A percentile compares a stretch with the other conserved stretches of the same genome.
These are phyloP conservation scores for Cladosporium sp. DNA, from an alignment of 2,329 filamentous ascomycete genomes.

Conservation along the genomic window DNA sequence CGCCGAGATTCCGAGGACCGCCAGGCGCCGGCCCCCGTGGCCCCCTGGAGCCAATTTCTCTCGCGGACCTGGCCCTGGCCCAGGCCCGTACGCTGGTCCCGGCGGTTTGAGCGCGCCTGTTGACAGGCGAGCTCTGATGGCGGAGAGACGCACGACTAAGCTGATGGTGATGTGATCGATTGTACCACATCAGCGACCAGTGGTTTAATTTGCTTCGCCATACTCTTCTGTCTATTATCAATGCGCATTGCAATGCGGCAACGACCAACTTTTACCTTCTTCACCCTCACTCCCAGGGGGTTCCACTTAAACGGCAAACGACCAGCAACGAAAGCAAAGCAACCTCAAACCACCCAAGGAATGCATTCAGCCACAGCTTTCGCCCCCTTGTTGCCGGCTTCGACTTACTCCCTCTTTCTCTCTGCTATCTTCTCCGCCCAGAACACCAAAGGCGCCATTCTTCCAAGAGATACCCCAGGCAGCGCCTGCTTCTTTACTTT, in stretches of 20 bases:
- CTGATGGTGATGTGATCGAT: conserved; percentile 31
- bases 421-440: too few relatives aligned
- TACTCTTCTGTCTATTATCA: too few relatives aligned
- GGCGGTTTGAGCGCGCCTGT: conserved; percentile 15
- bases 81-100: neutral
- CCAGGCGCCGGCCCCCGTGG: conserved; percentile 3
- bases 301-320: neutral
- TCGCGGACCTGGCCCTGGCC: neutral
- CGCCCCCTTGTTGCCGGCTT: neutral
- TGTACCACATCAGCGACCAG: too few relatives aligned
- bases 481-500: conserved; percentile 4
- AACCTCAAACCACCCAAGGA: too few relatives aligned
- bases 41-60: neutral
- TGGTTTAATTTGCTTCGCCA: too few relatives aligned
- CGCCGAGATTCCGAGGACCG: conserved; percentile 18
- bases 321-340: neutral
- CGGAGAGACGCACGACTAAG: conserved; percentile 32
- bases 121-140: conserved; percentile 22
- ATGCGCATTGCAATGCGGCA: too few relatives aligned
- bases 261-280: neutral
- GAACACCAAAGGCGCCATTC: conserved; percentile 4
- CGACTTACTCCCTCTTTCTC: neutral
- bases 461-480: conserved; percentile 11
- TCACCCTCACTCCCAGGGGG: neutral
- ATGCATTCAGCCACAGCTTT: neutral